Percentiles rank a stretch among this genome's conserved stretches.
These are phyloP conservation scores for Microbotryum silenes-acaulis DNA, from an alignment of 1,284 basidiomycete genomes.

Conservation along the genomic window DNA sequence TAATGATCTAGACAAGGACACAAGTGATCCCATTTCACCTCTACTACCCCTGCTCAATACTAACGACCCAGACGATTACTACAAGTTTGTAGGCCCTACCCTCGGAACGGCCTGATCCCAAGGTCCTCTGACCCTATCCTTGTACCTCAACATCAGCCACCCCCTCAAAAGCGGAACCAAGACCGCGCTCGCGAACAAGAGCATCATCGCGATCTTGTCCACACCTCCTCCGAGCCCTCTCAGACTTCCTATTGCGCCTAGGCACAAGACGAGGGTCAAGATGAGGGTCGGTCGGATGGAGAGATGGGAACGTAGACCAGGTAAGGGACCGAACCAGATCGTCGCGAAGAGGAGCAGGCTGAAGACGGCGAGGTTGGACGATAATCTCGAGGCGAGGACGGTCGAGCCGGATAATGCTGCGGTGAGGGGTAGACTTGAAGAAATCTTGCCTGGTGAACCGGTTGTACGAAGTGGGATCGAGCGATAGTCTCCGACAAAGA, in stretches of 20 bases:
- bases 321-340: constrained; percentile 76
- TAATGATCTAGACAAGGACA: too few species aligned
- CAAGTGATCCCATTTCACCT: too few species aligned
- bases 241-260: constrained; percentile 46
- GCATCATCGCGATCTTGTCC: constrained; percentile 8
- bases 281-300: constrained; percentile 50
- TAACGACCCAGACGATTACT: too few species aligned
- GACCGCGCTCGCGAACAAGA: constrained; percentile 49
- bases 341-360: constrained; percentile 80
- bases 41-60: too few species aligned
- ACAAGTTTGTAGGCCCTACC: not conserved
- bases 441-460: constrained; percentile 51
- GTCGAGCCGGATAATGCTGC: constrained; percentile 89
- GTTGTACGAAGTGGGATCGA: constrained; percentile 33
- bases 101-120: constrained; percentile 47
- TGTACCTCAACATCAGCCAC: constrained; percentile 36
- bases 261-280: constrained; percentile 48
- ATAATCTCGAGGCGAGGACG: constrained; percentile 82
- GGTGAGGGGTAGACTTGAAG: constrained; percentile 86
- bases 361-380: constrained; percentile 78
- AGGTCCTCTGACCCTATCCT: constrained; percentile 48
- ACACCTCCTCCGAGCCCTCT: constrained; percentile 48
- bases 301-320: constrained; percentile 67
- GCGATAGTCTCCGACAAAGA: constrained; percentile 60
- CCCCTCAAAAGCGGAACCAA: constrained; percentile 51